These are phyloP conservation scores for Colletotrichum gigasporum DNA, from an alignment of 2,329 filamentous ascomycete genomes.

Conservation along the genomic window DNA sequence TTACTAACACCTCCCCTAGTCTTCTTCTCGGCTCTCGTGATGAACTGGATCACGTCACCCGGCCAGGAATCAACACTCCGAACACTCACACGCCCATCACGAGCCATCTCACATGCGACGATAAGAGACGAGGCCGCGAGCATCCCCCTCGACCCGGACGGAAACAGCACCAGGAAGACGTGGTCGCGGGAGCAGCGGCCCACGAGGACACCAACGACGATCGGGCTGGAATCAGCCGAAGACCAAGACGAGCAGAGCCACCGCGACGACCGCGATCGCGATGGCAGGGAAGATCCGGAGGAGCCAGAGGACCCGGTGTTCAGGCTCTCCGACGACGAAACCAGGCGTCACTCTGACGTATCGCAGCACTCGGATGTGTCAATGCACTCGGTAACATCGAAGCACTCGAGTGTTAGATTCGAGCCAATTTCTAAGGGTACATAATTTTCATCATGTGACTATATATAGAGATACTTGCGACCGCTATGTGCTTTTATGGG, in stretches of 20 bases:
- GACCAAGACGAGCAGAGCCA: background rate
- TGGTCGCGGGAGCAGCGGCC: constrained; percentile 11
- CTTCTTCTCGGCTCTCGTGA: constrained; percentile 22
- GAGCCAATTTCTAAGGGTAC: no score
- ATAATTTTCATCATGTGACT: no score
- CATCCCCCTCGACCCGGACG: constrained; percentile 11
- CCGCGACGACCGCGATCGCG: background rate
- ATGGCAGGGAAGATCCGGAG: background rate
- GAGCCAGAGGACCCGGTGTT: no score
- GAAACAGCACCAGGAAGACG: background rate
- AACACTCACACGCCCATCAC: constrained; percentile 14
- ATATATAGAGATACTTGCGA: no score
- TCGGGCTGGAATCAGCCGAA: background rate
- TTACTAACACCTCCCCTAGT: background rate
- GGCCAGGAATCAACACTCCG: constrained; percentile 17
- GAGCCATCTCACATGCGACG: background rate
- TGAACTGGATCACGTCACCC: constrained; percentile 23
- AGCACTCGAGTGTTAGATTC: no score
- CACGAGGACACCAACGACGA: background rate
- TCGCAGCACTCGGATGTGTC: no score
- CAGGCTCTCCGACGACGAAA: no score
- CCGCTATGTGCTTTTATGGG: no score
- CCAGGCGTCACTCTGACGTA: no score
- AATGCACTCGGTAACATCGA: no score
- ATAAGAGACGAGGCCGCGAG: constrained; percentile 8